Evolutionary conservation across 441 rosid genomes (phyloP), one percentile per base, ranked within the genome.

Genomic region (Cnidoscolus chayamansa): DNA sequence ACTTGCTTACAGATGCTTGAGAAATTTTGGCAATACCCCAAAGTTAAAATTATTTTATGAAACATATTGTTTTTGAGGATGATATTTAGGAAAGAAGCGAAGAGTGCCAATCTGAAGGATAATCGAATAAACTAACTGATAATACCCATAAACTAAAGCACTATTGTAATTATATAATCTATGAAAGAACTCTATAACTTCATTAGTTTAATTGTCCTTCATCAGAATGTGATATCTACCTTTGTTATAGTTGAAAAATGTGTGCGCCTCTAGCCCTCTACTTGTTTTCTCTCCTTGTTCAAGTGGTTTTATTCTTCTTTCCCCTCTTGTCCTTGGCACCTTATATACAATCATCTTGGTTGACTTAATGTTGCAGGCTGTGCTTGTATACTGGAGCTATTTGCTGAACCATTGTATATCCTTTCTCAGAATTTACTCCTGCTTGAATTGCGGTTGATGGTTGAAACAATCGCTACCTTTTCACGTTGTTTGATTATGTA

Each of bases 401-500:
- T 93, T 81, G 96, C 97, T 7, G 99, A 95, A 83, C 99, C 97
- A 8, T 62, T 95, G 69, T 91, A 87, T 80, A 91, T 93, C 72
- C 89, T 95, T 55, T 90, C 99, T 76, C 97, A 93, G 83, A 88
- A 87, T 79, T 84, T 93, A 79, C 80, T 88, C 75, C 85, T 84
- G 67, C 94, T 93, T 20, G 76, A 83, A 74, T 71, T 91, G 76
- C 89, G 98, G 62, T 81, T 95, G 54, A n/a, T 91, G 75, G 91
- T 88, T 78, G 99, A 93, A 90, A 86, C 89, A 17, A 81, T 79
- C 1, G 97, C 99, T 68, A 93, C 99, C 17, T 61, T 93, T 67
- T 73, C 83, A 37, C 95, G 95, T 32, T 95, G 99, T 76, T 58
- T 88, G 53, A 85, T 87, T 61, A 68, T 95, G 89, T 93, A 83